Evolutionary conservation across 768 basidiomycete species (phyloP).

Genomic region (Boletus reticuloceps): DNA sequence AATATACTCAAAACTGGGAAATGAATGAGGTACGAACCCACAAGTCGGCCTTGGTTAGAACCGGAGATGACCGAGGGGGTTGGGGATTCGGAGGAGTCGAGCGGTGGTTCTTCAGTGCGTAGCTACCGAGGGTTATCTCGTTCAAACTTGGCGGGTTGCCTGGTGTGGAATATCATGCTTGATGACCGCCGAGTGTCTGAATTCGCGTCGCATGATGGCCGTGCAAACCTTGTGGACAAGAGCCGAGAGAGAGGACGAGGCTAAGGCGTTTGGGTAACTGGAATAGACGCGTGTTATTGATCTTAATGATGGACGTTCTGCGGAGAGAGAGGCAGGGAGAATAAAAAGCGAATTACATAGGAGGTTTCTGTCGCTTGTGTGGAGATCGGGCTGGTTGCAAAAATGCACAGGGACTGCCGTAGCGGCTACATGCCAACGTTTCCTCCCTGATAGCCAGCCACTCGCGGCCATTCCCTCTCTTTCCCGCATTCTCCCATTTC

Average conservation of each 20-base stretch:
- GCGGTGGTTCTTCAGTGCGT: not conserved
- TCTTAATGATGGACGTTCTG: not conserved
- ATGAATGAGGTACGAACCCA: not conserved
- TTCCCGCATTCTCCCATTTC: slow-evolving; percentile 52
- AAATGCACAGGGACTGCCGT: slow-evolving; percentile 32
- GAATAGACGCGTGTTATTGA: slow-evolving; percentile 7
- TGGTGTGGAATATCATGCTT: not conserved
- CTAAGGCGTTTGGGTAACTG: not conserved
- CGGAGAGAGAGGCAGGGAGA: not conserved
- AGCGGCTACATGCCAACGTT: slow-evolving; percentile 44
- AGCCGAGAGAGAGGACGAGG: not conserved
- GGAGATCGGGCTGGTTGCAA: slow-evolving; percentile 25
- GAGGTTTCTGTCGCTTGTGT: slow-evolving; percentile 24
- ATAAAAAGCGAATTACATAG: slow-evolving; percentile 11
- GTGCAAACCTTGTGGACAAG: not conserved
- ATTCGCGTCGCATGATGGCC: slow-evolving; percentile 11
- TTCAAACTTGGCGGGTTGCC: slow-evolving; percentile 1
- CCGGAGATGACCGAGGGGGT: slow-evolving; percentile 4
- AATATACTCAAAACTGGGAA: not conserved
- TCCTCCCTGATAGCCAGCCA: slow-evolving; percentile 60
- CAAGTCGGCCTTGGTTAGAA: not conserved
- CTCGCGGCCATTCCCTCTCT: slow-evolving; percentile 55
- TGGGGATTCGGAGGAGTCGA: slow-evolving; percentile 1
- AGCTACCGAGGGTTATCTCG: not conserved
- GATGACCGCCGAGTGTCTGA: slow-evolving; percentile 1